Percentiles rank a stretch among this genome's conserved stretches.
phyloP scores from a whole-genome alignment of 2,329 filamentous ascomycete genomes.

The Penicillium sp. region DNA sequence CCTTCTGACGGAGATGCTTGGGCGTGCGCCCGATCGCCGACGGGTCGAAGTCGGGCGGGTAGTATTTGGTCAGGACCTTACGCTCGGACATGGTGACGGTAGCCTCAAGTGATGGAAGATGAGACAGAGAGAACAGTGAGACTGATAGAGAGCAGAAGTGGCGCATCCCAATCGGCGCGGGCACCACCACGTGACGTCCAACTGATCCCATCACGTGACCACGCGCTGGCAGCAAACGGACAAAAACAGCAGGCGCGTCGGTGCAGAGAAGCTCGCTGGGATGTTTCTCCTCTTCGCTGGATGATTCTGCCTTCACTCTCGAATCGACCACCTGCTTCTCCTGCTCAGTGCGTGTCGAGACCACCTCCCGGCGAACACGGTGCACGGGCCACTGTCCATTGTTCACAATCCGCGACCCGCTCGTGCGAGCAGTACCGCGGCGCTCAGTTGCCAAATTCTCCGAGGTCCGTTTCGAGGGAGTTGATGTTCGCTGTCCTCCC shows the following conservation, averaged over 20 bases:
- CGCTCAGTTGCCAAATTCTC: slow-evolving; percentile 10
- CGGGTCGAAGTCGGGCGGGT: slow-evolving; percentile 83
- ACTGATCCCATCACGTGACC: too few species aligned
- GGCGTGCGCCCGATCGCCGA: slow-evolving; percentile 68
- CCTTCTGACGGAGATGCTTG: slow-evolving; percentile 57
- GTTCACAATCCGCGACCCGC: slow-evolving; percentile 20
- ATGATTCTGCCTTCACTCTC: too few species aligned
- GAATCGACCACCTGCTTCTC: too few species aligned
- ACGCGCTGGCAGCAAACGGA: too few species aligned
- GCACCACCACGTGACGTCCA: not conserved
- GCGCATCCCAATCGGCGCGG: too few species aligned
- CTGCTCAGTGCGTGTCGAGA: too few species aligned
- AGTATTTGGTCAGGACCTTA: slow-evolving; percentile 65
- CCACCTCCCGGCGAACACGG: slow-evolving; percentile 2
- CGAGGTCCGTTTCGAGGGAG: slow-evolving; percentile 1
- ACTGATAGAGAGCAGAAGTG: too few species aligned
- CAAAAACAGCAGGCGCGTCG: too few species aligned
- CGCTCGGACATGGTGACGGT: slow-evolving; percentile 71
- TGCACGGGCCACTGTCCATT: slow-evolving; percentile 26
- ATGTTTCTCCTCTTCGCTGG: not conserved
- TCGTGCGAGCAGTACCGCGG: slow-evolving; percentile 14
- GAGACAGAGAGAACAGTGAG: not conserved
- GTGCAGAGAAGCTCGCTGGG: not conserved
- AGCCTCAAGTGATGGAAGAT: not conserved
- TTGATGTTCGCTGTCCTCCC: not conserved